Evolutionary conservation across 345 rosid species (phyloP), one percentile per base, ranked within the genome.

Genomic region (Lumnitzera racemosa): DNA sequence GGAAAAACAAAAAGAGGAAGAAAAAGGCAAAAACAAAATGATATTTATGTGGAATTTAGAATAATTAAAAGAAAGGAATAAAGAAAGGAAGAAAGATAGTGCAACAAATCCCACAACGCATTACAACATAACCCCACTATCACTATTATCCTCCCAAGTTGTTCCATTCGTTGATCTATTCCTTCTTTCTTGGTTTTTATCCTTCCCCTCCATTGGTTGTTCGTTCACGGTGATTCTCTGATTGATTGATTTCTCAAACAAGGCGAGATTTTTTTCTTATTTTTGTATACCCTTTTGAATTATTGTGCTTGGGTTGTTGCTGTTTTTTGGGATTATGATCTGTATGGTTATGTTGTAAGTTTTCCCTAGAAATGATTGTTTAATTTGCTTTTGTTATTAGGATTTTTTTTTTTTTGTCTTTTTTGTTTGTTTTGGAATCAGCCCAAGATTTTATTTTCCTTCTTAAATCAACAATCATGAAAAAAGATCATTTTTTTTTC

Each of bases 81-180:
- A 17, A 47, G 20, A 41, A 16, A 46, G 41, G 47, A 31, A 16
- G 24, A 43, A 17, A 46, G 60, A 17, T 57, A 57, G 48, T 57
- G 49, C 48, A n/a, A n/a, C 60, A 16, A 31, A 46, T 31, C 41
- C n/a, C 48, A 23, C 17, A 11, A 41, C 5, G 46, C 49, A 31
- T 57, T 57, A 36, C 43, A 36, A 36, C 48, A 15, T 41, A 46
- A 48, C 12, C 60, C 60, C 60, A 57, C 60, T 41, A 57, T 41
- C 25, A 23, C 48, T 9, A 12, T 57, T 57, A 48, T 57, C 49
- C 60, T 57, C 49, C 49, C 60, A 57, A 46, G n/a, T 16, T 16
- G 60, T 41, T 1, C 48, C 47, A 43, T 56, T 56, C 47, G 1
- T 56, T n/a, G 59, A 41, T 41, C 46, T 57, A 36, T 57, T 12